Evolutionary conservation across 1,284 basidiomycete genomes (phyloP), one percentile per base, ranked within the genome.

Genomic region (Cryptococcus neoformans): DNA sequence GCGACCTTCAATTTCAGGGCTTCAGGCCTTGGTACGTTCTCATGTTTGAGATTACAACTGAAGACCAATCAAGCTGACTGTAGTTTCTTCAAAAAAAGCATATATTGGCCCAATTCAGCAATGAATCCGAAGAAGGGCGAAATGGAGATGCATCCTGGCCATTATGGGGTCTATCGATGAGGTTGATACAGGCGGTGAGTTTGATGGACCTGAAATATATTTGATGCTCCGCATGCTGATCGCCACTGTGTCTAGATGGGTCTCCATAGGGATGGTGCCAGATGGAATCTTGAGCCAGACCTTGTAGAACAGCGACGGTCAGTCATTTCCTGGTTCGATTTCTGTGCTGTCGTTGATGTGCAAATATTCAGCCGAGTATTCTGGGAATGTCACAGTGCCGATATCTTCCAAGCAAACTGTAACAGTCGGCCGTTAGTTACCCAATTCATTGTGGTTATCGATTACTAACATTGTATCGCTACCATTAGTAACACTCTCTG

Each of bases 121-220:
- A 64, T 47, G 63, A 68, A 42, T 68, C 66, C 12, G 70, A 72
- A 41, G 58, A 61, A 39, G 69, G 69, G 0, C 57, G 69, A 9
- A 65, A 65, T 44, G 73, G 71, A 4, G 71, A 75, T 55, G 61
- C 56, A 0, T 63, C 68, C 39, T 75, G 73, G 73, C 69, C 70
- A 1, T 46, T 75, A 8, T 72, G 71, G 69, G 73, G 73, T 28
- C 44, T 73, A 4, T 64, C 67, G 0, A 68, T 68, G 66, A 56
- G 70, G 3, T 59, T 72, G 11, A 65, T 68, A 21, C 59, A 67
- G 36, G 69, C 70, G 2, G 69, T 72, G 46, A 52, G 65, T 58
- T 35, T n/a, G 14, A 44, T 2, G 28, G 28, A 3, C 28, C 28
- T 28, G 28, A 28, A 28, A 28, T 28, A 28, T 28, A 28, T 28